Evolutionary conservation across 805 yeast species (phyloP), one percentile per base, ranked within the genome.

Genomic region (Lipomyces orientalis): DNA sequence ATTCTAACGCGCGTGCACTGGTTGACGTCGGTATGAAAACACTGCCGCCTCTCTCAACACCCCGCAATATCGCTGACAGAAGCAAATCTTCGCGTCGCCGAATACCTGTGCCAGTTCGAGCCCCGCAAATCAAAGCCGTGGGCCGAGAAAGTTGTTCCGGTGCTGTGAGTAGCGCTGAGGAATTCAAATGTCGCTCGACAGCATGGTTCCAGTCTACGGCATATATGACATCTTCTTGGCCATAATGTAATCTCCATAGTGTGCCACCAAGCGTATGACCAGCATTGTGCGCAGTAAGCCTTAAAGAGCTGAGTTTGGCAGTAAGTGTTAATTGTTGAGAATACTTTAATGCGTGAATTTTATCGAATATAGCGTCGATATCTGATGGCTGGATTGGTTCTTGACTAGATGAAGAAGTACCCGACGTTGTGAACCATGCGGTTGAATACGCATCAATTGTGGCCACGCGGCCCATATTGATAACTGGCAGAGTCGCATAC

Each of bases 191-290:
- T 0, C 91, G 85, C 75, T 94, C 98, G 71, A 87, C 88, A 0
- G 98, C 88, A 76, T 95, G 98, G 77, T 93, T 94, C 98, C 98
- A 95, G 57, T 90, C 87, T 1, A 95, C 93, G 0, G 97, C 97
- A 77, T 92, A 91, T 1, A 94, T 81, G n/a, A 93, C 80, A 70
- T 89, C 89, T 72, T 94, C 98, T 19, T 88, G 85, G 68, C 89
- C 87, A 64, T 88, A 88, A 57, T 85, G 84, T 10, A 94, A 77
- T 49, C 88, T 81, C 98, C 98, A 93, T 58, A 93, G 86, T 0
- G 97, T 87, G 14, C 99, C 98, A 69, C 99, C 99, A 35, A 95
- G 82, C 0, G 97, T 84, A 75, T 91, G 97, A 2, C 99, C 99
- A 0, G 98, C 88, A 76, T 90, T 93, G 73, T 88, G 87, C 0